A percentile compares a stretch with the other conserved stretches of the same genome.
phyloP scores from a whole-genome alignment of 2,329 filamentous ascomycete genomes.

The Stachybotrys echinatus region DNA sequence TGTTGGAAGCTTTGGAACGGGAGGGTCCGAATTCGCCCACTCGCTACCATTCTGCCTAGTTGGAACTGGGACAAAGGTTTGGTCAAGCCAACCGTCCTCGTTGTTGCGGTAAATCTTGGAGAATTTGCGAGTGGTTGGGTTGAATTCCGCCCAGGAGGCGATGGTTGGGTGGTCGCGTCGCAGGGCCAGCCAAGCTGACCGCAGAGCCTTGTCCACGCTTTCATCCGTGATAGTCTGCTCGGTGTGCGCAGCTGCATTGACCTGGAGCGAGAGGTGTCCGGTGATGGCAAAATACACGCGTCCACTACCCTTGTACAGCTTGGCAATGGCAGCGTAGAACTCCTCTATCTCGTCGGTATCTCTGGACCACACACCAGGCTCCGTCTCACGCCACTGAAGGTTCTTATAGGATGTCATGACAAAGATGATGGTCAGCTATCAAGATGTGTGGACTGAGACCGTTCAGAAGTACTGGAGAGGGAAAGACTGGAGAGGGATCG shows the following conservation, averaged over 20 bases:
- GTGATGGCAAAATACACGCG: conserved; percentile 37
- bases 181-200: conserved; percentile 26
- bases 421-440: too few relatives aligned
- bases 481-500: too few relatives aligned
- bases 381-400: conserved; percentile 16
- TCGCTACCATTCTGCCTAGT: conserved; percentile 18
- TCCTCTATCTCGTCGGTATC: conserved; percentile 35
- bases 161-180: conserved; percentile 27
- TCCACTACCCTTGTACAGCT: conserved; percentile 27
- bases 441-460: too few relatives aligned
- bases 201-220: conserved; percentile 21
- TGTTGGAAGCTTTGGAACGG: conserved; percentile 22
- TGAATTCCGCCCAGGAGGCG: conserved; percentile 17
- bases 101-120: conserved; percentile 19
- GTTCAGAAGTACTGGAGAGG: too few relatives aligned
- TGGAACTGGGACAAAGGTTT: conserved; percentile 20
- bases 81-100: conserved; percentile 18
- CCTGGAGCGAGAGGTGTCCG: conserved; percentile 24
- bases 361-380: conserved; percentile 23
- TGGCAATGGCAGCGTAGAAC: conserved; percentile 31
- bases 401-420: background rate
- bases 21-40: conserved; percentile 29
- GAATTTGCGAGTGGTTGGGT: conserved; percentile 12
- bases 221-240: conserved; percentile 4
- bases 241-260: conserved; percentile 1